phyloP scores from a whole-genome alignment of 1,284 basidiomycete genomes.

The Ustilago hordei region DNA sequence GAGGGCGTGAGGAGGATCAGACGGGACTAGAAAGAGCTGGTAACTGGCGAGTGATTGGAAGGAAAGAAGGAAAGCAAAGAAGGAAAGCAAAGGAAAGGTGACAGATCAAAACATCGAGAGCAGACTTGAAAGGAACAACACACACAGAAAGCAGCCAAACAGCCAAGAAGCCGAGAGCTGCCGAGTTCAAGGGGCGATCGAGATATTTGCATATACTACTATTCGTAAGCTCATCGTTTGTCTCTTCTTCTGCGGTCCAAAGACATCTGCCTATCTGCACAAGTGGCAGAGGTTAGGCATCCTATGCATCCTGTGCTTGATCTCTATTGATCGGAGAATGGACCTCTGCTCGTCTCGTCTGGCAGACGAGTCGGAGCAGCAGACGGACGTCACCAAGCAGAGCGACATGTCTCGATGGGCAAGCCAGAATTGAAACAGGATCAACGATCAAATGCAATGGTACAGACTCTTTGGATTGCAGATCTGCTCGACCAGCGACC shows the following conservation, averaged over 20 bases:
- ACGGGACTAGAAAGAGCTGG: not conserved
- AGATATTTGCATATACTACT: constrained; percentile 25
- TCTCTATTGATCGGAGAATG: not conserved
- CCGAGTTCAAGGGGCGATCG: constrained; percentile 36
- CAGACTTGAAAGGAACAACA: constrained; percentile 13
- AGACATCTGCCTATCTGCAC: not conserved
- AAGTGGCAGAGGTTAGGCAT: not conserved
- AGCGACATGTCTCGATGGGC: constrained; percentile 23
- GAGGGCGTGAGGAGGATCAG: not conserved
- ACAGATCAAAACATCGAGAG: constrained; percentile 28
- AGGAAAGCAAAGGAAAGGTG: not conserved
- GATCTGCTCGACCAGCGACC: not conserved
- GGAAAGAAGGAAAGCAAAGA: constrained; percentile 2
- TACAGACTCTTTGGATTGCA: constrained; percentile 13
- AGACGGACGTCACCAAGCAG: constrained; percentile 27
- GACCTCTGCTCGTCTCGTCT: constrained; percentile 1
- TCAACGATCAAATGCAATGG: constrained; percentile 6
- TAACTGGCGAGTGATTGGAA: not conserved
- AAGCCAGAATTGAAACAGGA: not conserved
- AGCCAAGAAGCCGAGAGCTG: constrained; percentile 6
- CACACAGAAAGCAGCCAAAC: not conserved
- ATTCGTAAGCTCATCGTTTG: constrained; percentile 8
- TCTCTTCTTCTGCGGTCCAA: not conserved
- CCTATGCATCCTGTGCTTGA: not conserved
- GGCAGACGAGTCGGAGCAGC: not conserved